phyloP scores from a whole-genome alignment of 805 yeast genomes.

The Yamadazyma sp. region DNA sequence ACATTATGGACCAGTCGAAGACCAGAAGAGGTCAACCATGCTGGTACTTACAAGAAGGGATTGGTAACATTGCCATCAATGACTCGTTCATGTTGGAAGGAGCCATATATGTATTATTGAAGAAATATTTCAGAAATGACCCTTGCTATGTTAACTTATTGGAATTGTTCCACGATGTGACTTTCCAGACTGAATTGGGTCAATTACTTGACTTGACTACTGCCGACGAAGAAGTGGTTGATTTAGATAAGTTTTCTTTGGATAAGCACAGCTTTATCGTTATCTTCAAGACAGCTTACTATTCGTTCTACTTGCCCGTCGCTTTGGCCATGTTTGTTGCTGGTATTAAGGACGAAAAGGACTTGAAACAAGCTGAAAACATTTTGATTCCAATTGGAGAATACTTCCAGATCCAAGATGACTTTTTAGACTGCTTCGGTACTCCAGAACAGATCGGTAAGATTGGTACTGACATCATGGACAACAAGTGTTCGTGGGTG shows the following conservation, averaged over 20 bases:
- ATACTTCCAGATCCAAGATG: conserved; percentile 98
- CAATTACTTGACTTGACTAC: conserved; percentile 93
- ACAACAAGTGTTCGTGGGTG: conserved; percentile 98
- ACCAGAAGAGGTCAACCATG: conserved; percentile 99
- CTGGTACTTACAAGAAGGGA: conserved; percentile 83
- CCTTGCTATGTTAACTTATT: conserved; percentile 83
- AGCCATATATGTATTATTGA: conserved; percentile 83
- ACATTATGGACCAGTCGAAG: conserved; percentile 95
- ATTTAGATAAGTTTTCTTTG: conserved; percentile 80
- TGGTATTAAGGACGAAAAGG: conserved; percentile 67
- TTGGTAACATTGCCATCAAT: conserved; percentile 92
- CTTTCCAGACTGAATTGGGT: conserved; percentile 97
- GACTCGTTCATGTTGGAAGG: conserved; percentile 97
- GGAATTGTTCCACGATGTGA: conserved; percentile 94
- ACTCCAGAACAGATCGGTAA: conserved; percentile 97
- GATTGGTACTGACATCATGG: conserved; percentile 97
- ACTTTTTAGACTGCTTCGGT: conserved; percentile 94
- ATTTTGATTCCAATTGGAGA: conserved; percentile 94
- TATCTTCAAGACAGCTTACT: conserved; percentile 94
- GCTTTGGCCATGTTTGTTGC: conserved; percentile 94
- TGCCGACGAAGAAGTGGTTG: conserved; percentile 95
- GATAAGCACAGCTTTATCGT: conserved; percentile 94
- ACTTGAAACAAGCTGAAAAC: conserved; percentile 84
- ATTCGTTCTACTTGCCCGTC: conserved; percentile 95
- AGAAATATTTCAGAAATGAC: conserved; percentile 83